Evolutionary conservation across 2,329 filamentous ascomycete genomes (phyloP).

Genomic region (Colletotrichum scovillei): DNA sequence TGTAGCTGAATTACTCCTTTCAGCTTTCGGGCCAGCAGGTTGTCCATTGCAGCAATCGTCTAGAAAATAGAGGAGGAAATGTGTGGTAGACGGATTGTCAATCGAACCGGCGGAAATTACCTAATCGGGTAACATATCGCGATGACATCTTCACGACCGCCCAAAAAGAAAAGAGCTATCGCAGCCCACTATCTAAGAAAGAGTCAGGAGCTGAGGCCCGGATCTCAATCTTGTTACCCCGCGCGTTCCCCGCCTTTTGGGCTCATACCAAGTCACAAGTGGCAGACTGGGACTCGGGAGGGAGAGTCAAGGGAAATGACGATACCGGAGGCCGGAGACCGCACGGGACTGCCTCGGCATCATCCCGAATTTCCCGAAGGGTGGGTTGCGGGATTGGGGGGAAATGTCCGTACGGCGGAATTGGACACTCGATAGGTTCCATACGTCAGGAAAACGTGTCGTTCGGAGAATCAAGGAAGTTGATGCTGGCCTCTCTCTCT

Average conservation of each 20-base stretch:
- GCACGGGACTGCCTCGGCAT: slow-evolving; percentile 25
- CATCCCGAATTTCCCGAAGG: neutral
- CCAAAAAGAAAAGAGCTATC: neutral
- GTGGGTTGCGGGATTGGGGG: neutral
- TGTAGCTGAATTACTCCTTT: no score
- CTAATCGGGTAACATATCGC: slow-evolving; percentile 14
- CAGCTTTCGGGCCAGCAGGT: no score
- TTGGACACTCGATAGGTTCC: no score
- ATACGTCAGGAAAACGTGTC: neutral
- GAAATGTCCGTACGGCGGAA: no score
- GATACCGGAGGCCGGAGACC: neutral
- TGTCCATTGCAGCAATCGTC: no score
- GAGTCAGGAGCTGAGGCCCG: neutral
- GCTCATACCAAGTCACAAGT: neutral
- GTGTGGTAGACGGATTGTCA: no score
- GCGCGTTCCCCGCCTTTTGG: slow-evolving; percentile 33
- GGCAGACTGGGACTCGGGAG: neutral
- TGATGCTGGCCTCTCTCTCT: neutral
- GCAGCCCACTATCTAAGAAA: neutral
- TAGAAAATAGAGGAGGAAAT: no score
- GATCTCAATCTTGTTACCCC: slow-evolving; percentile 7
- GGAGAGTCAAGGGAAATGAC: neutral
- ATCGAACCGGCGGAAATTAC: slow-evolving; percentile 4
- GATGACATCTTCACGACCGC: neutral
- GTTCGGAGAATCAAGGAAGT: no score